Conservation (phyloP, 1,139 yeast genomes). For the Candida labiduridarum region DNA sequence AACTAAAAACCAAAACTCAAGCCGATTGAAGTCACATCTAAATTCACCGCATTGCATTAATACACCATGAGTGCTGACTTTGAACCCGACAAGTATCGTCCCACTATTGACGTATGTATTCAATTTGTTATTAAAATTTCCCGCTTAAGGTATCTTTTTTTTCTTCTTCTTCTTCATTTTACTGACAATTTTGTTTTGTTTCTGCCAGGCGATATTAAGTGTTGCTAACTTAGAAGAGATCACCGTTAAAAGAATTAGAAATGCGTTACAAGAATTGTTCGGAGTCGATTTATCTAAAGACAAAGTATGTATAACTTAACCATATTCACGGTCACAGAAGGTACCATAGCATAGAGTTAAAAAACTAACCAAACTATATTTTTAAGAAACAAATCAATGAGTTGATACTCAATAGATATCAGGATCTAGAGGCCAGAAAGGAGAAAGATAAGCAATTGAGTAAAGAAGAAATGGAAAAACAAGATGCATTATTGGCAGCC, state of each 20-base stretch:
- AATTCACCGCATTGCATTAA: neutral
- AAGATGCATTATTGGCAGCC: slow-evolving; percentile 51
- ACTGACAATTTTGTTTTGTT: neutral
- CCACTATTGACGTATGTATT: slow-evolving; percentile 67
- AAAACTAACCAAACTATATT: neutral
- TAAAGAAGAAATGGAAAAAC: slow-evolving; percentile 35
- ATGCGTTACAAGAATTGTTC: slow-evolving; percentile 70
- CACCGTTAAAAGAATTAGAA: slow-evolving; percentile 70
- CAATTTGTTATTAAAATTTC: too few relatives aligned
- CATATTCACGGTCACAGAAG: neutral
- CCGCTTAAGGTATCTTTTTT: slow-evolving; percentile 11
- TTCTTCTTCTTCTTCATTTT: neutral
- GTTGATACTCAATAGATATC: slow-evolving; percentile 61
- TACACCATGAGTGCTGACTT: slow-evolving; percentile 14
- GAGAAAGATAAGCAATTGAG: slow-evolving; percentile 32
- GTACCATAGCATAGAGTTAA: neutral
- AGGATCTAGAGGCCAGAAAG: slow-evolving; percentile 44
- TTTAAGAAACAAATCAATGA: slow-evolving; percentile 57
- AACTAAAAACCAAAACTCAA: too few relatives aligned
- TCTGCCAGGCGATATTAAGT: slow-evolving; percentile 61
- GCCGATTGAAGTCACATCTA: too few relatives aligned
- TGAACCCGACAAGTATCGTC: slow-evolving; percentile 41
- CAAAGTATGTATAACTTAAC: slow-evolving; percentile 36
- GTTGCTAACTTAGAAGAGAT: slow-evolving; percentile 75
- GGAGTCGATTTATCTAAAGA: slow-evolving; percentile 54